Conservation (phyloP, 305 asterid genomes). For the Fraxinus albicans region DNA sequence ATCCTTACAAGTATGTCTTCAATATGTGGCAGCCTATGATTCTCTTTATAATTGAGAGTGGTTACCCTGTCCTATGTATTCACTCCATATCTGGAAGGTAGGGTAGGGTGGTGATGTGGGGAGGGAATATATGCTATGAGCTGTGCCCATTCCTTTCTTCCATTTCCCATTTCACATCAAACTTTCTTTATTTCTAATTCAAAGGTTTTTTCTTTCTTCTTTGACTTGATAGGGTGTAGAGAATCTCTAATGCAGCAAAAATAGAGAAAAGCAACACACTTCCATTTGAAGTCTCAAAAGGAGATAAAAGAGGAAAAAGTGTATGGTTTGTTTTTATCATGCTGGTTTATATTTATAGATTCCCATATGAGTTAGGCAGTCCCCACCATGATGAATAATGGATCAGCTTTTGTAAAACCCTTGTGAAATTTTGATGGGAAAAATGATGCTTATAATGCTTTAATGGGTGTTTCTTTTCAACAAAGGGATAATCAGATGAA, state of each 20-base stretch:
- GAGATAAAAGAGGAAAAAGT: conserved; percentile 40
- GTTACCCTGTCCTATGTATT: conserved; percentile 62
- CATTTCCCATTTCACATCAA: conserved; percentile 73
- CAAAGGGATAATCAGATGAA: conserved; percentile 47
- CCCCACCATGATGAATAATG: conserved; percentile 74
- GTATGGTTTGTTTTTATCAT: conserved; percentile 68
- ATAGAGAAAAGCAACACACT: conserved; percentile 69
- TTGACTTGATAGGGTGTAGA: conserved; percentile 71
- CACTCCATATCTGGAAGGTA: conserved; percentile 91
- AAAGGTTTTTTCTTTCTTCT: conserved; percentile 37
- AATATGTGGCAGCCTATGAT: conserved; percentile 37
- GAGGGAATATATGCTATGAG: conserved; percentile 82
- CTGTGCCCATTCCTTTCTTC: conserved; percentile 57
- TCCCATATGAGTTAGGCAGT: conserved; percentile 49
- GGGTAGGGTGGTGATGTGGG: conserved; percentile 38
- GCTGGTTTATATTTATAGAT: conserved; percentile 22
- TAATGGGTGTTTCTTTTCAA: conserved; percentile 44
- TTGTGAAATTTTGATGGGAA: conserved; percentile 46
- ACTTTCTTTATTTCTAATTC: conserved; percentile 38
- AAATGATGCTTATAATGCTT: conserved; percentile 37
- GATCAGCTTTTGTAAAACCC: conserved; percentile 52
- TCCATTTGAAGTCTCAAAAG: conserved; percentile 64
- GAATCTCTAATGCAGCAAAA: conserved; percentile 67
- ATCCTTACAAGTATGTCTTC: conserved; percentile 22
- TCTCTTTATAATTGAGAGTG: conserved; percentile 62